Base-by-base conservation (phyloP, 1,139 yeast genomes). In the Zygoascus meyerae region DNA sequence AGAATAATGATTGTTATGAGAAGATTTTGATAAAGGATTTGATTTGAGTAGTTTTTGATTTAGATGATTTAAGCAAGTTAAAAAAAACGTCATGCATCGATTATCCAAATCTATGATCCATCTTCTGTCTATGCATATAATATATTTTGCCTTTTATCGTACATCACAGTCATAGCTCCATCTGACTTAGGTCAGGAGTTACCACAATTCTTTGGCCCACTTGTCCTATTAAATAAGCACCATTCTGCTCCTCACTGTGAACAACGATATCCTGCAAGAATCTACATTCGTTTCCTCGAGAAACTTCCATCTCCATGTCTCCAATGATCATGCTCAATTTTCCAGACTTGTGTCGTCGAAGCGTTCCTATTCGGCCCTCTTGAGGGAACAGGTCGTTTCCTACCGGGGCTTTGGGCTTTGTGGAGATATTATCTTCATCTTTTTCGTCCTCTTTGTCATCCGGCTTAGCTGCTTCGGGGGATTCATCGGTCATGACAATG, bases 311-410 rank as follows among this genome's bases (percentile, higher is more conserved):
- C 12, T 74, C 70, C 34, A 80, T 76, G 48, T 81, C 77, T 8
- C 95, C 96, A 47, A 89, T 70, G 51, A 78, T 77, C 64, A 89
- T 77, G 10, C 92, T 74, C 34, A 87, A 67, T 60, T 77, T 84
- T 5, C 97, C 97, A 0, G 95, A 85, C 58, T 80, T 76, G 63
- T 87, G 96, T 45, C 85, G 72, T 50, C 90, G 77, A 35, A 89
- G 60, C 28, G 74, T 73, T 3, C 96, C 97, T 17, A 86, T 74
- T 49, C 73, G 72, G 1, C 96, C 96, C 18, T 60, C 64, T 1
- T 62, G 64, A 15, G 50, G 52, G n/a, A 65, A 53, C 10, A 40
- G 38, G 16, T 42, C 36, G n/a, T 18, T n/a, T 9, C 34, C 34
- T 6, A n/a, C 29, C 3, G 26, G 32, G n/a, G 17, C 15, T 16